Base-by-base conservation (phyloP, 2,329 filamentous ascomycete genomes). In the Moelleriella libera region DNA sequence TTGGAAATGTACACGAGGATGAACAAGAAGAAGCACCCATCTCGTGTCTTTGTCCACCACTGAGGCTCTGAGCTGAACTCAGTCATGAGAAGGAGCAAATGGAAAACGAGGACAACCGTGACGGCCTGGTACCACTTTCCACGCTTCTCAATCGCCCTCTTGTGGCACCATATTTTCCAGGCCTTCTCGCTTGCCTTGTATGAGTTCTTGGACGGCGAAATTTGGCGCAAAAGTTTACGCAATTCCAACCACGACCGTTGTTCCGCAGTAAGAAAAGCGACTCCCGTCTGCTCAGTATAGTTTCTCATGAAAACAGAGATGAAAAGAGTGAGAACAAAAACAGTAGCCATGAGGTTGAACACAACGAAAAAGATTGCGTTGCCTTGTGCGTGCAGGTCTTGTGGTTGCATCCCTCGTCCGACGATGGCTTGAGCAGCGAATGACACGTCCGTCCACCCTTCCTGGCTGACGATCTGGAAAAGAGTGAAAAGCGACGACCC, bases 281-380 rank as follows among this genome's bases (percentile, higher is more conserved):
- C 92, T 1, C 92, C 92, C 0, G 92, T 98, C 65, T 97, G 89
- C 65, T 98, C 92, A 0, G 92, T 98, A 65, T 98, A 98, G 63
- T 96, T 98, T 51, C 92, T 87, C 92, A 98, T 98, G 64, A 98
- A 98, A 51, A 98, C 92, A 48, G 92, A 97, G 44, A 98, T 94
- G 64, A 98, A 98, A 60, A 98, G 71, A 1, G 92, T 98, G 60
- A 98, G 74, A 51, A 98, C 85, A 66, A 98, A 98, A 53, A 98
- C 90, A 0, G 92, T 92, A 32, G 88, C 88, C 57, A 98, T 75
- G 61, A 98, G 77, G 66, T 98, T 98, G 79, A 97, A 98, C 5
- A 90, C 74, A 48, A 98, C 80, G 61, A 98, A 96, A 71, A 96
- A 98, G 37, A 97, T 64, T 0, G 87, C 89, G 54, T 98, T 97